Evolutionary conservation across 306 rosid genomes (phyloP), one percentile per base, ranked within the genome.

Genomic region (Quercus aquifolioides): DNA sequence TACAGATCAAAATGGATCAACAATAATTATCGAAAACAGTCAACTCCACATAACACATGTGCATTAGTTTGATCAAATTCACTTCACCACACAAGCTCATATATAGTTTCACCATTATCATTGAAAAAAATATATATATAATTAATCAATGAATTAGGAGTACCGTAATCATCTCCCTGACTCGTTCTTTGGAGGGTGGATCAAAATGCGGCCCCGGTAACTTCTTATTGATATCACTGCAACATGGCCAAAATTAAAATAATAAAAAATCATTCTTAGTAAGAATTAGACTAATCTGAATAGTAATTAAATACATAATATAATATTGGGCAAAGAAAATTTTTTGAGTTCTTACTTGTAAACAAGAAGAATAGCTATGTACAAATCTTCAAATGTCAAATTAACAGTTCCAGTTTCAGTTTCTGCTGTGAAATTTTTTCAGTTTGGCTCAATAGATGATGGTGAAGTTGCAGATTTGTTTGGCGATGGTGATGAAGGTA

Each of bases 181-280:
- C 86, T 49, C 15, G 54, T 0, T 80, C 94, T 83, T 88, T 91
- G 54, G 93, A 41, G 8, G 98, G 99, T 28, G 99, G 99, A 81
- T 95, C 93, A 35, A 78, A 85, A 87, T 93, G 99, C 4, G 91
- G 92, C 54, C 95, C 96, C 31, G 99, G 97, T 67, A 92, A 80
- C 35, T 10, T 76, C 88, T 93, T 95, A 79, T 95, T 95, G 82
- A 93, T 84, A 69, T 93, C 99, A 85, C 99, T 95, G 75, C 78
- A 84, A 30, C 55, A 77, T 51, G 14, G 17, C 4, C 14, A 12
- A 49, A 49, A 74, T 13, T 8, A 3, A 19, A 19, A 33, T 18
- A 30, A 19, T 1, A 55, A 81, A 76, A 80, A 62, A 54, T 21
- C 31, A n/a, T 43, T 64, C 10, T 2, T 49, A 8, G 63, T 38